Percentiles rank a stretch among this genome's conserved stretches.
phyloP scores from a whole-genome alignment of 2,329 filamentous ascomycete species.

The Penicillium psychrosexuale region DNA sequence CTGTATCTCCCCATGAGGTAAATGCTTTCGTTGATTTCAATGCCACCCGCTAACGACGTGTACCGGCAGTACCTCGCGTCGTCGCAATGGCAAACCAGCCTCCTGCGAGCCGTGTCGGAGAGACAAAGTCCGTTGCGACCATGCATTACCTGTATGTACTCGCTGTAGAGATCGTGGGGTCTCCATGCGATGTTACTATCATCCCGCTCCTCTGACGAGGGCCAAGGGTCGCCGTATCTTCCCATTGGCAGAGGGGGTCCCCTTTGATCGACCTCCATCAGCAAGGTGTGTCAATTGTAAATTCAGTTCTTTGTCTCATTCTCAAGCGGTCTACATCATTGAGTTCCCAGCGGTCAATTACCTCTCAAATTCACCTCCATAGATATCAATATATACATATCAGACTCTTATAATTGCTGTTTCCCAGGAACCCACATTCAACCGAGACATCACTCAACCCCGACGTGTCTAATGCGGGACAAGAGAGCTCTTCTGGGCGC shows the following conservation, averaged over 20 bases:
- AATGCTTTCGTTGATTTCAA: not conserved
- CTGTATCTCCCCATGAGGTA: not conserved
- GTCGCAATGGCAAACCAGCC: conserved; percentile 31
- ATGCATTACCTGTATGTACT: conserved; percentile 26
- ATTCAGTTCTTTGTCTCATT: not conserved
- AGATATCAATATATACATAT: not conserved
- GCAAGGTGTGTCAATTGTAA: conserved; percentile 5
- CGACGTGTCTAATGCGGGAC: not conserved
- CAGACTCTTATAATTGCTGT: not conserved
- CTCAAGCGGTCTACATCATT: not conserved
- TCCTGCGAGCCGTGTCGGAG: conserved; percentile 35
- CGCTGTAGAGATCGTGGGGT: conserved; percentile 27
- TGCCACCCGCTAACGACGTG: not conserved
- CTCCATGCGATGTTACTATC: conserved; percentile 28
- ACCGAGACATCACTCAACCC: conserved; percentile 1
- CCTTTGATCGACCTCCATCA: conserved; percentile 10
- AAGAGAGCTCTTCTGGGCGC: conserved; percentile 3
- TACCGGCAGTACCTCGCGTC: conserved; percentile 17
- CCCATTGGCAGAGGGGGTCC: conserved; percentile 12
- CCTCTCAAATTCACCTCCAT: not conserved
- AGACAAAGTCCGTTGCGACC: conserved; percentile 34
- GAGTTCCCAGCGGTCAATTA: not conserved
- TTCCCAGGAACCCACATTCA: conserved; percentile 2
- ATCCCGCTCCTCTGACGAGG: conserved; percentile 33
- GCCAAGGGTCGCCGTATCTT: conserved; percentile 7